Evolutionary conservation across 78 protist genomes (phyloP).

Genomic region (Emiliania huxleyi): DNA sequence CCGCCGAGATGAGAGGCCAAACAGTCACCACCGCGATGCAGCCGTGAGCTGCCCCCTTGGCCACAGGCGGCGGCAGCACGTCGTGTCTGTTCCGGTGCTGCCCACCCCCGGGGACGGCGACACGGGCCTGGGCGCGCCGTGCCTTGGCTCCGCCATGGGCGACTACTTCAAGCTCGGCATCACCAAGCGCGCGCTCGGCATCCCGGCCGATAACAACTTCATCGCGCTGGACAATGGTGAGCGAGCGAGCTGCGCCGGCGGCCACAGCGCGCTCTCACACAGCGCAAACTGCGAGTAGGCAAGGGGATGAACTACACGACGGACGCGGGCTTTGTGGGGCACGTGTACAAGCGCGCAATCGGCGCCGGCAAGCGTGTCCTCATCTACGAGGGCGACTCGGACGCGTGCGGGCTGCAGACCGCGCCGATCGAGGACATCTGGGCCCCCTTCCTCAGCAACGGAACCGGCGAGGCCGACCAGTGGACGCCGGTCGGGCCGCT

Average conservation of each 20-base stretch:
- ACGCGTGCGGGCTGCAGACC: slow-evolving; percentile 38
- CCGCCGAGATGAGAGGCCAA: too few species aligned
- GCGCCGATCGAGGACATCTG: slow-evolving; percentile 20
- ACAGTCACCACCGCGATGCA: too few species aligned
- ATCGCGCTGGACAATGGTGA: neutral
- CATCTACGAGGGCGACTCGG: slow-evolving; percentile 39
- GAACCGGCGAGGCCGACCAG: neutral
- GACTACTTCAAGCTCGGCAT: neutral
- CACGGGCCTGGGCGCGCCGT: neutral
- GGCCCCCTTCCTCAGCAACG: slow-evolving; percentile 15
- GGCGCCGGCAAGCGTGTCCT: neutral
- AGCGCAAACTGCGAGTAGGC: too few species aligned
- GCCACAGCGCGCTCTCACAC: too few species aligned
- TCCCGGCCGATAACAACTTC: neutral
- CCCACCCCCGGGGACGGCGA: neutral
- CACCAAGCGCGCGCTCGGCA: neutral
- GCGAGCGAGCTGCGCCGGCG: too few species aligned
- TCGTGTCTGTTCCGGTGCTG: neutral
- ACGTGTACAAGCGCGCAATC: neutral
- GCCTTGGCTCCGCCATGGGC: neutral
- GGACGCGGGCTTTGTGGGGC: neutral
- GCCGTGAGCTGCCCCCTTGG: too few species aligned
- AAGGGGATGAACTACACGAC: neutral
- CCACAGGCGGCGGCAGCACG: too few species aligned
- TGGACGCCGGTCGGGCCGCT: neutral